A percentile compares a stretch with the other conserved stretches of the same genome.
These are phyloP conservation scores for Lentinus tigrinus DNA, from an alignment of 768 basidiomycete genomes.

Conservation along the genomic window DNA sequence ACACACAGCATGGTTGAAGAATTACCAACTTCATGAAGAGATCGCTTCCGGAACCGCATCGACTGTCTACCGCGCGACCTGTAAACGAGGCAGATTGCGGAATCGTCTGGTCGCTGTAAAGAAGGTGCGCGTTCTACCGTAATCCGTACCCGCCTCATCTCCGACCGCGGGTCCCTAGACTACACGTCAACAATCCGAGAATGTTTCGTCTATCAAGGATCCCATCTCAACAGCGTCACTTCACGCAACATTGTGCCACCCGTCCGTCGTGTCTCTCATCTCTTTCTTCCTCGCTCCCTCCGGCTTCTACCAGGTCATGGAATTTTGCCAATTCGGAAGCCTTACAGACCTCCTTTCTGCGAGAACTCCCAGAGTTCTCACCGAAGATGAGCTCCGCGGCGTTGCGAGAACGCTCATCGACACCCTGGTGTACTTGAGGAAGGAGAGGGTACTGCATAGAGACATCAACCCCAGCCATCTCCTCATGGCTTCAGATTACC, in stretches of 20 bases:
- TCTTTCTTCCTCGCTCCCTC: slow-evolving; percentile 36
- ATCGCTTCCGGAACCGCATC: slow-evolving; percentile 28
- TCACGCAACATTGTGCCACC: slow-evolving; percentile 47
- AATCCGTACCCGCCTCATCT: no score
- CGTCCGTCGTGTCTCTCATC: slow-evolving; percentile 47
- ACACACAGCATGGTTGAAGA: slow-evolving; percentile 22
- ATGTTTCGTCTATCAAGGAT: not conserved
- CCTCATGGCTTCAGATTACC: slow-evolving; percentile 38
- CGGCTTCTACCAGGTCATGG: slow-evolving; percentile 40
- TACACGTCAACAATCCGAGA: not conserved
- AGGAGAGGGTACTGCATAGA: slow-evolving; percentile 43
- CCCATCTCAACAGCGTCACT: slow-evolving; percentile 23
- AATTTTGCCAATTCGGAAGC: slow-evolving; percentile 44
- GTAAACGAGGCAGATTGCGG: slow-evolving; percentile 44
- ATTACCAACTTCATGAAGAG: slow-evolving; percentile 40
- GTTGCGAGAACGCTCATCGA: slow-evolving; percentile 40
- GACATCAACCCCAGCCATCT: slow-evolving; percentile 41
- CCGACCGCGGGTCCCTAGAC: no score
- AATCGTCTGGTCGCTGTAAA: slow-evolving; percentile 43
- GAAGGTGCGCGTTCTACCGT: slow-evolving; percentile 36
- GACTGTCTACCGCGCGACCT: slow-evolving; percentile 40
- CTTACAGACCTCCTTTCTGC: slow-evolving; percentile 33
- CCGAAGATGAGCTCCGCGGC: slow-evolving; percentile 37
- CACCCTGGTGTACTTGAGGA: slow-evolving; percentile 43
- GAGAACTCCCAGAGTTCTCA: slow-evolving; percentile 23